Evolutionary conservation across 495 filamentous ascomycete genomes (phyloP), one percentile per base, ranked within the genome.

Genomic region (Xylaria venustula): DNA sequence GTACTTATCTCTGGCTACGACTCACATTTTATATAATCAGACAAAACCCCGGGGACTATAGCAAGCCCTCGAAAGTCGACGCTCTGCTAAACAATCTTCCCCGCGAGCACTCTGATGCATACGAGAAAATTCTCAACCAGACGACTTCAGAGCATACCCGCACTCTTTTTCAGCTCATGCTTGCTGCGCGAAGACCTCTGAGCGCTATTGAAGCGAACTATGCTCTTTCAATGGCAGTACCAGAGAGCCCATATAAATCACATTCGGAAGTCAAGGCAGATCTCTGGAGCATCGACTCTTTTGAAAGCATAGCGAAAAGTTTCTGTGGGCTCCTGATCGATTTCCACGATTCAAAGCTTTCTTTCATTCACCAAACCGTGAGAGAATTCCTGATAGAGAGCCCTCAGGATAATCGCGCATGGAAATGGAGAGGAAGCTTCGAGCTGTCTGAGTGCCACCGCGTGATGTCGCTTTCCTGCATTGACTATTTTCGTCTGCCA

Each of bases 1-100:
- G 76, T 25, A 81, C 77, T n/a, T 82, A 82, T 64, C 75, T 82
- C n/a, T 81, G 78, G 80, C 67, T 78, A 7, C 60, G 71, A 53
- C 66, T 81, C 2, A 75, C 60, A 1, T 56, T 79, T 12, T 67
- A 75, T 32, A 66, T 66, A 9, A 67, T 79, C 28, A 40, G 72
- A 32, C 44, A 64, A 28, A 66, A 26, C 2, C 53, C 64, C 2
- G 66, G 59, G 15, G 25, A 51, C 7, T 69, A 61, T 51, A 19
- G 51, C 14, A 67, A 50, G 36, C 25, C 37, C 0, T 54, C 58
- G 8, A 58, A 66, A 48, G 49, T 72, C 9, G 64, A 71, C 50
- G 30, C 20, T 17, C 46, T 70, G n/a, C 47, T 76, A 14, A 59
- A 63, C 11, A 41, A 60, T 8, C 45, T 79, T 15, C 75, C 75